Evolutionary conservation across 225 moss, liverwort and hornwort species (phyloP), one percentile per base, ranked within the genome.

Genomic region (Sphagnum tenellum): DNA sequence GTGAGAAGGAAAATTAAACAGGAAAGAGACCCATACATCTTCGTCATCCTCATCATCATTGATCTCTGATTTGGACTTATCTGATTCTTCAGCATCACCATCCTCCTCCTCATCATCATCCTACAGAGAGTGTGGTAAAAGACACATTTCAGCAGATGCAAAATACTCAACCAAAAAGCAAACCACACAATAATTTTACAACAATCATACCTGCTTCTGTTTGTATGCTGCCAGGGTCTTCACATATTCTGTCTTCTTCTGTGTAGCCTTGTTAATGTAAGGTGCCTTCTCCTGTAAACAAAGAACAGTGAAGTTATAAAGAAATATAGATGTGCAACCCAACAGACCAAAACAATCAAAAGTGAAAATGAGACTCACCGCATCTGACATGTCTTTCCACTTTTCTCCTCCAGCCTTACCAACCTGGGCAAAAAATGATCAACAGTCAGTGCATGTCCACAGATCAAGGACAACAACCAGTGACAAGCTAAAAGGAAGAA

Each of bases 61-160:
- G 61, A 98, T 98, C 75, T 98, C 96, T 1, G 96, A 98, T 74
- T 98, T 98, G 9, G 92, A 92, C 89, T 98, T 98, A 68, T 98
- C 96, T 2, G 96, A 98, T 65, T 98, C 96, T 69, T 92, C 96
- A 7, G 87, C 29, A 29, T 29, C 29, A 29, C 29, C 88, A 13
- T 93, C 92, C 47, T 95, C 89, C 7, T 82, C 88, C 5, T 89
- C 96, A 0, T 96, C 96, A 44, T 98, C 92, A 14, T 93, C 90
- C 92, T 92, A 79, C 29, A 29, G 29, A 29, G 0, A 29, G 29
- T 29, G 29, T 29, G 0, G 29, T 29, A 0, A 29, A 29, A 29
- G 29, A 29, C 29, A 29, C 29, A 29, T 29, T 29, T 29, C 29
- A 29, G 29, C 29, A 29, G 29, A 29, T 29, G 29, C 29, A 29